Evolutionary conservation across 2,329 filamentous ascomycete genomes (phyloP).

Genomic region (Aspergillus persii): DNA sequence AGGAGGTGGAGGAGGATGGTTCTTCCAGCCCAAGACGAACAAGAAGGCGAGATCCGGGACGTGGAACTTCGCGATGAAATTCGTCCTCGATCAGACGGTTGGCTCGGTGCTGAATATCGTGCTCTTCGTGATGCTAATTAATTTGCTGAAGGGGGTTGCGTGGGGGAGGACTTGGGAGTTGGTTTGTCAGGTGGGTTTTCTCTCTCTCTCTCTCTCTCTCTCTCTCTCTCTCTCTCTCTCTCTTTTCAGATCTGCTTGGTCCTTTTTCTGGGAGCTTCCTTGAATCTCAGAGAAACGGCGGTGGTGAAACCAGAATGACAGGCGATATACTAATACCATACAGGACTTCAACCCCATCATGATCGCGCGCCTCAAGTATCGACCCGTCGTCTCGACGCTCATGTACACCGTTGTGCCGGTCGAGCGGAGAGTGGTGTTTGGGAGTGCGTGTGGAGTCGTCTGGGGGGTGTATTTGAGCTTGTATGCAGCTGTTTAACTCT

Average conservation of each 20-base stretch:
- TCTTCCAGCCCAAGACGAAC: background rate
- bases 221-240: background rate
- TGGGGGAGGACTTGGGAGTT: slow-evolving; percentile 28
- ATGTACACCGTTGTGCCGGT: slow-evolving; percentile 73
- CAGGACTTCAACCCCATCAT: slow-evolving; percentile 65
- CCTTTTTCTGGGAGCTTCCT: background rate
- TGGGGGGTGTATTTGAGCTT: slow-evolving; percentile 77
- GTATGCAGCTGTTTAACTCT: slow-evolving; percentile 41
- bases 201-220: background rate
- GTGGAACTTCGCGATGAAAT: slow-evolving; percentile 47
- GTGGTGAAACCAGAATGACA: no score
- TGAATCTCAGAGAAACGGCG: no score
- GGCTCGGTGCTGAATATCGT: slow-evolving; percentile 57
- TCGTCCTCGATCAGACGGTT: slow-evolving; percentile 57
- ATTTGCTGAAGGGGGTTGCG: slow-evolving; percentile 37
- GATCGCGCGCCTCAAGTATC: slow-evolving; percentile 68
- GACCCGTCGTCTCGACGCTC: slow-evolving; percentile 67
- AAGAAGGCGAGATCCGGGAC: background rate
- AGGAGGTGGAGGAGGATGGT: no score
- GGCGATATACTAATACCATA: background rate
- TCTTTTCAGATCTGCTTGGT: background rate
- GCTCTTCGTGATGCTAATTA: slow-evolving; percentile 57
- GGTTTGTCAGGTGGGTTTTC: slow-evolving; percentile 31
- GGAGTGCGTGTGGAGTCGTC: slow-evolving; percentile 66
- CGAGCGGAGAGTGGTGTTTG: slow-evolving; percentile 67